Percentiles rank a stretch among this genome's conserved stretches.
phyloP scores from a whole-genome alignment of 805 yeast genomes.

The Candida succiphila region DNA sequence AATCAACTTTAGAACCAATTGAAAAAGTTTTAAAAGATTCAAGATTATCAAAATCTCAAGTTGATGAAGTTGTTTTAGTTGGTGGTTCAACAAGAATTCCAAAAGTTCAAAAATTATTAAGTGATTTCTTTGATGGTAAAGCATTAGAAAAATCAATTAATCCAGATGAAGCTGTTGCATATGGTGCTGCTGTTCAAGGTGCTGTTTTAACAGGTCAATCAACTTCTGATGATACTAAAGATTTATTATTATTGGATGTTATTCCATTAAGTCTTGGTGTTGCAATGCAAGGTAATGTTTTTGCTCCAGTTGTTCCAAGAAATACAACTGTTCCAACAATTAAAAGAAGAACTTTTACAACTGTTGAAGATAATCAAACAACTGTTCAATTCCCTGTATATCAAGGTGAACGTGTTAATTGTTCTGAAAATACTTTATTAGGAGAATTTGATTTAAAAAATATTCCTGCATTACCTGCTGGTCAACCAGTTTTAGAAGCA shows the following conservation, averaged over 20 bases:
- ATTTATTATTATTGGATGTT: conserved; percentile 70
- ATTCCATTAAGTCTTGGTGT: conserved; percentile 95
- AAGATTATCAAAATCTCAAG: conserved; percentile 70
- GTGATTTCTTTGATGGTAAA: conserved; percentile 95
- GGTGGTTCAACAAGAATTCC: conserved; percentile 99
- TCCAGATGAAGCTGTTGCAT: conserved; percentile 91
- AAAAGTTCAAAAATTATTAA: conserved; percentile 89
- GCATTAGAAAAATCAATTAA: conserved; percentile 93
- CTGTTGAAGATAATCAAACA: conserved; percentile 98
- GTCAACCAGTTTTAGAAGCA: conserved; percentile 98
- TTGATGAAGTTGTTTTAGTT: conserved; percentile 91
- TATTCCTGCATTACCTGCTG: conserved; percentile 97
- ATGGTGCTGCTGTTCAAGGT: conserved; percentile 88
- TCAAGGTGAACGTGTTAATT: conserved; percentile 99
- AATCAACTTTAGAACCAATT: conserved; percentile 89
- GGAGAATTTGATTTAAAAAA: conserved; percentile 99
- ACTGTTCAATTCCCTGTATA: conserved; percentile 98
- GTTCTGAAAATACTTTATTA: conserved; percentile 91
- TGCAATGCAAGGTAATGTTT: conserved; percentile 99
- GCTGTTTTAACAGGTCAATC: conserved; percentile 80
- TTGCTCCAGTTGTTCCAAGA: conserved; percentile 98
- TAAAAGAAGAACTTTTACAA: conserved; percentile 98
- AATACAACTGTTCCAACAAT: conserved; percentile 99
- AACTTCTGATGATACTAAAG: conserved; percentile 71
- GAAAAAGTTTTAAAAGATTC: conserved; percentile 93